Evolutionary conservation across 371 early-diverging fungal genomes (phyloP).

Genomic region (Mortierella sp.): DNA sequence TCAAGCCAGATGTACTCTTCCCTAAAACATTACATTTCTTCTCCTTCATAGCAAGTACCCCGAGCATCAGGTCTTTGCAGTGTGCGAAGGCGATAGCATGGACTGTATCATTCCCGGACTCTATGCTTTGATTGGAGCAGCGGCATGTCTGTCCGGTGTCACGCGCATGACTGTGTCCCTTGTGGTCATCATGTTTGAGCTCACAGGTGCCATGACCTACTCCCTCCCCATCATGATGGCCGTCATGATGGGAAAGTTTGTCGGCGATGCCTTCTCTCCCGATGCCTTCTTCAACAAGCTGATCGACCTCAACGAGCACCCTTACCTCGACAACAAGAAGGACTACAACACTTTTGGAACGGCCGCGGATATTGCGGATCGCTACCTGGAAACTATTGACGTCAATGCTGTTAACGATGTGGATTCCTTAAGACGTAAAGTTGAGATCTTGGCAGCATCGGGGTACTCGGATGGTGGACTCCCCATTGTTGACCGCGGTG

Average conservation of each 20-base stretch:
- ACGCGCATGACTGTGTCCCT: constrained; percentile 91
- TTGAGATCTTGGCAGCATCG: constrained; percentile 67
- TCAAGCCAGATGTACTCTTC: not conserved
- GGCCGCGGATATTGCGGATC: constrained; percentile 64
- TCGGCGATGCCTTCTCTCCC: constrained; percentile 75
- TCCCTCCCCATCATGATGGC: constrained; percentile 84
- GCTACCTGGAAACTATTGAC: constrained; percentile 71
- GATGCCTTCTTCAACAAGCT: constrained; percentile 79
- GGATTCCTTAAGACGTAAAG: constrained; percentile 67
- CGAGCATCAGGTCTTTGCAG: constrained; percentile 46
- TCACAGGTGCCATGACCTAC: constrained; percentile 87
- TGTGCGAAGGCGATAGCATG: constrained; percentile 53
- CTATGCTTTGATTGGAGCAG: constrained; percentile 97
- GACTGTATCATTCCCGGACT: constrained; percentile 92
- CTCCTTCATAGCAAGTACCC: constrained; percentile 40
- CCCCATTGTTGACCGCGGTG: constrained; percentile 81
- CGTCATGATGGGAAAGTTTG: constrained; percentile 81
- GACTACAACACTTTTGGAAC: constrained; percentile 68
- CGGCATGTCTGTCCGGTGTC: constrained; percentile 92
- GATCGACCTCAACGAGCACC: constrained; percentile 76
- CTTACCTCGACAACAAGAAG: constrained; percentile 79
- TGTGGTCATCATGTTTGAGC: constrained; percentile 90
- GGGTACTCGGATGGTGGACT: constrained; percentile 88
- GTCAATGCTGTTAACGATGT: constrained; percentile 73
- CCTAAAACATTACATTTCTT: not conserved